Percentiles rank a stretch among this genome's conserved stretches.
Conservation (phyloP, 192 early-diverging fungal genomes). For the Backusella liffmaniae region DNA sequence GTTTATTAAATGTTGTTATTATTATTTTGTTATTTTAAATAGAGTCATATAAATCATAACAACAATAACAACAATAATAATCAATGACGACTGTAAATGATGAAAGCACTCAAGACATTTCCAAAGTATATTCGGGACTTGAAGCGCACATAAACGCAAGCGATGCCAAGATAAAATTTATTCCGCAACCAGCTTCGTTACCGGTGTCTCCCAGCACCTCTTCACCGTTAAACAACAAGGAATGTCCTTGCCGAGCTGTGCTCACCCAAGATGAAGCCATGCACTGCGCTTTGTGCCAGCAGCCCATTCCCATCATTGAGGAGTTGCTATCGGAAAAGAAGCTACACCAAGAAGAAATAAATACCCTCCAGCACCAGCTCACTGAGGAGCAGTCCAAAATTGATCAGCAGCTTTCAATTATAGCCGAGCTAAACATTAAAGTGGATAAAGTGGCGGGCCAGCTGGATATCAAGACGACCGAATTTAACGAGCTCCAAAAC, state of each 20-base stretch:
- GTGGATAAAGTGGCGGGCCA: conserved; percentile 51
- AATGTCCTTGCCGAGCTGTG: conserved; percentile 35
- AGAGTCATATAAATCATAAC: neutral
- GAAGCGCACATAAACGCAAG: neutral
- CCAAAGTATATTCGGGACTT: conserved; percentile 1
- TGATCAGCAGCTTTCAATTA: conserved; percentile 11
- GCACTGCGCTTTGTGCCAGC: conserved; percentile 29
- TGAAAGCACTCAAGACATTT: conserved; percentile 1
- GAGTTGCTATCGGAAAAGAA: conserved; percentile 27
- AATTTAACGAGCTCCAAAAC: conserved; percentile 58
- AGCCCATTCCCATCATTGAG: conserved; percentile 32
- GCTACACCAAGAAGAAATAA: conserved; percentile 19
- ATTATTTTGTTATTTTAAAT: neutral
- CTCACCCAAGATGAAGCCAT: conserved; percentile 18
- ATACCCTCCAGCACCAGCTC: conserved; percentile 14
- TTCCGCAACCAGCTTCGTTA: conserved; percentile 28
- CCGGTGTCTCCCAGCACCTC: neutral
- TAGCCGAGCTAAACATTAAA: neutral
- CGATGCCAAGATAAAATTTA: conserved; percentile 21
- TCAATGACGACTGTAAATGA: conserved; percentile 4
- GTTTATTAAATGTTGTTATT: neutral
- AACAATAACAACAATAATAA: neutral
- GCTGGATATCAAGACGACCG: conserved; percentile 69
- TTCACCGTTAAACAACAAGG: neutral
- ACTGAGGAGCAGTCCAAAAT: conserved; percentile 19